Conservation (phyloP, 2,329 filamentous ascomycete genomes). For the Xylariaceae sp. region DNA sequence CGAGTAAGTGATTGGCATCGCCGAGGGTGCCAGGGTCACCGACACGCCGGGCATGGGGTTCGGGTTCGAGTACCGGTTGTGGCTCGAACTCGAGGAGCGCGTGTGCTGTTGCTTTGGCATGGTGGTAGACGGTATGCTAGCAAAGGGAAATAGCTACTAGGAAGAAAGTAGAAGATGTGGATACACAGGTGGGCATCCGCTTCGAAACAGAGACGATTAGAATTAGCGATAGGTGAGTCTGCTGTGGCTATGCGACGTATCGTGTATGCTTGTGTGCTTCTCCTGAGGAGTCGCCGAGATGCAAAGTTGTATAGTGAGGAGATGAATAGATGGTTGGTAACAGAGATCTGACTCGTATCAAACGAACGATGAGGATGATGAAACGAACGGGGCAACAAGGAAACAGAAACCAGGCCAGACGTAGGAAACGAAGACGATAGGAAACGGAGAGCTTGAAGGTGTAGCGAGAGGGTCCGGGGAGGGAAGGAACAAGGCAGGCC, state of each 20-base stretch:
- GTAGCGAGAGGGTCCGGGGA: conserved; percentile 32
- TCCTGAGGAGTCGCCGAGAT: conserved; percentile 2
- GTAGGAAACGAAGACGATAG: conserved; percentile 31
- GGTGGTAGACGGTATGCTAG: conserved; percentile 23
- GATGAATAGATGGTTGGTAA: not conserved
- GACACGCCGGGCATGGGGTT: conserved; percentile 36
- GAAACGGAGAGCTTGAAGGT: conserved; percentile 30
- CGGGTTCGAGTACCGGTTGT: conserved; percentile 34
- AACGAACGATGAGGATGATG: conserved; percentile 36
- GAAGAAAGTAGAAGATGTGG: conserved; percentile 12
- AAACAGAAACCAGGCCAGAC: conserved; percentile 25
- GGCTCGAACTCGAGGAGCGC: conserved; percentile 39
- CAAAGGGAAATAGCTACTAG: conserved; percentile 14
- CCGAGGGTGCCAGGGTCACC: conserved; percentile 38
- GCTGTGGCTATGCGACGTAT: conserved; percentile 13
- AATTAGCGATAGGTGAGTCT: conserved; percentile 23
- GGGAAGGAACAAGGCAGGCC: conserved; percentile 29
- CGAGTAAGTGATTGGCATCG: conserved; percentile 40
- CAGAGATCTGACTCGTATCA: conserved; percentile 38
- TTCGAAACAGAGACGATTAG: conserved; percentile 25
- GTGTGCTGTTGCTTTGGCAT: conserved; percentile 47
- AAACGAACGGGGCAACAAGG: conserved; percentile 32
- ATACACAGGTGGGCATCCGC: conserved; percentile 16
- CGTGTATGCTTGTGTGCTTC: not conserved
- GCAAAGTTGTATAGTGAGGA: not conserved